Conservation (phyloP, 1,284 basidiomycete genomes). For the Sutorius eximius region DNA sequence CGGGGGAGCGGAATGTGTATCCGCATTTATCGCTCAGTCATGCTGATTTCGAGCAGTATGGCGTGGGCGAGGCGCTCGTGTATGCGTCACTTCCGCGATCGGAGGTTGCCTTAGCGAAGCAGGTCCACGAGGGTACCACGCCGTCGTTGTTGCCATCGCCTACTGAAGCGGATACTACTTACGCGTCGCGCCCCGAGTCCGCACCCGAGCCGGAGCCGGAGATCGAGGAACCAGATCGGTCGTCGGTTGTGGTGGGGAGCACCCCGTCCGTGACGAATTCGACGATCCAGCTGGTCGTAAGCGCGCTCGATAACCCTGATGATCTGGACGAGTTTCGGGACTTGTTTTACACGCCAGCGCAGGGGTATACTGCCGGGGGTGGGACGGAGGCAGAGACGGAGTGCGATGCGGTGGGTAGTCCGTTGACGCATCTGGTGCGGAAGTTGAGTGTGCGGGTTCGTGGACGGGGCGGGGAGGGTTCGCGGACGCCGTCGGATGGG, state of each 20-base stretch:
- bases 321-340: constrained; percentile 70
- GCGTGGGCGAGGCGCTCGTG: constrained; percentile 49
- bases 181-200: no score
- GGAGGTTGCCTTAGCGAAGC: neutral
- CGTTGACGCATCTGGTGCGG: constrained; percentile 59
- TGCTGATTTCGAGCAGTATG: constrained; percentile 38
- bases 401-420: constrained; percentile 40
- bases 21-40: constrained; percentile 37
- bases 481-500: constrained; percentile 12
- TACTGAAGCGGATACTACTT: neutral
- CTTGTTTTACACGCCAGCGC: constrained; percentile 56
- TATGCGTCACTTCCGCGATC: constrained; percentile 33
- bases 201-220: neutral
- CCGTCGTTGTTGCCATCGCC: neutral
- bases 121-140: neutral
- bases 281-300: constrained; percentile 39
- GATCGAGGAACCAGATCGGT: constrained; percentile 7
- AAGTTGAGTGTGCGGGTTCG: constrained; percentile 63
- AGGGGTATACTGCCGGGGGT: no score
- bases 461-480: constrained; percentile 30
- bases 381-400: no score
- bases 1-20: neutral
- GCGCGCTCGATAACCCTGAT: constrained; percentile 52
- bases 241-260: constrained; percentile 27
- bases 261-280: constrained; percentile 44